Evolutionary conservation across 2,329 filamentous ascomycete genomes (phyloP).

Genomic region (Xylariales sp.): DNA sequence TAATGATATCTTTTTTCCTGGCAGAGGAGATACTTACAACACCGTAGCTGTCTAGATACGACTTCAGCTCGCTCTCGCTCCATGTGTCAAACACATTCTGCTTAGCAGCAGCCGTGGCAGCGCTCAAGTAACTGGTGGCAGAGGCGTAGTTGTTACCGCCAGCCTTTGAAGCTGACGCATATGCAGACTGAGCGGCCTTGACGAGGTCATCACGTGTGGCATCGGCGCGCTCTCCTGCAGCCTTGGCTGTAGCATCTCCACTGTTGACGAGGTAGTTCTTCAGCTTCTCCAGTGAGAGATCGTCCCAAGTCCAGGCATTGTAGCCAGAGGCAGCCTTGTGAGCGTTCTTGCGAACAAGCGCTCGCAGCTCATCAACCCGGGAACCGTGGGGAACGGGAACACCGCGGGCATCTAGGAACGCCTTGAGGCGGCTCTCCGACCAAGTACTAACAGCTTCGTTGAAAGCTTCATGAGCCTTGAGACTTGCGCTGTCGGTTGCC

Average conservation of each 20-base stretch:
- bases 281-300: conserved; percentile 67
- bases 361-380: conserved; percentile 69
- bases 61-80: conserved; percentile 70
- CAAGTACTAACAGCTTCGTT: conserved; percentile 57
- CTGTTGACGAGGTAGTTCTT: conserved; percentile 51
- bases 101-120: conserved; percentile 63
- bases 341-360: conserved; percentile 67
- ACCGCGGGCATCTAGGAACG: conserved; percentile 72
- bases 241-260: conserved; percentile 51
- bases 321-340: conserved; percentile 66
- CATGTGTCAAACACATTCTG: conserved; percentile 66
- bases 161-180: conserved; percentile 53
- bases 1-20: too few relatives aligned
- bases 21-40: too few relatives aligned
- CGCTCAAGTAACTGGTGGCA: conserved; percentile 65
- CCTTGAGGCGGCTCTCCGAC: conserved; percentile 75
- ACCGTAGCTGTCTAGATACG: conserved; percentile 76
- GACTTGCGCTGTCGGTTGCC: conserved; percentile 64
- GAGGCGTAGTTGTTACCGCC: conserved; percentile 59
- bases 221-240: conserved; percentile 57
- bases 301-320: conserved; percentile 76
- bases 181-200: conserved; percentile 57
- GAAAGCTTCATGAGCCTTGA: conserved; percentile 64
- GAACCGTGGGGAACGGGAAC: conserved; percentile 69
- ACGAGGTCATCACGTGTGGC: conserved; percentile 71